These are phyloP conservation scores for Viridothelium virens DNA, from an alignment of 495 filamentous ascomycete genomes.

Conservation along the genomic window DNA sequence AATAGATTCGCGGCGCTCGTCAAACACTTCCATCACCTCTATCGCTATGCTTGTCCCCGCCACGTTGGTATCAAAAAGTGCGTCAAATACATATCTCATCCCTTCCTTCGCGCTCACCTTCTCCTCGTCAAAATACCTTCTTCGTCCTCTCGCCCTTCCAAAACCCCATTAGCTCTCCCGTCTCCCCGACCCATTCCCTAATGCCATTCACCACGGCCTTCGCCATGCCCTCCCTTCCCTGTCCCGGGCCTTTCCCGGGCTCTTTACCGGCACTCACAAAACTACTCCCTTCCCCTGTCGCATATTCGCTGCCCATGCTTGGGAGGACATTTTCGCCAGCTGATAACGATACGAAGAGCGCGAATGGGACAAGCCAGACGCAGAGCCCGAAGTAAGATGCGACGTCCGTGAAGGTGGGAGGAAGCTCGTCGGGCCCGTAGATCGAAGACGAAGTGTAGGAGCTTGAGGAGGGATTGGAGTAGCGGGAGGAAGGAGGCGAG, in stretches of 20 bases:
- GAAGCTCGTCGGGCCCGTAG: conserved; percentile 21
- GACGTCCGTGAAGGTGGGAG: conserved; percentile 88
- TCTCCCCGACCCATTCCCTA: conserved; percentile 63
- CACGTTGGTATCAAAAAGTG: not conserved
- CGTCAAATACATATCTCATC: not conserved
- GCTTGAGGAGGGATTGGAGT: conserved; percentile 37
- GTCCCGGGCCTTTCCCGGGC: conserved; percentile 37
- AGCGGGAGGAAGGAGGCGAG: conserved; percentile 22
- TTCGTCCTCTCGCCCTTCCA: conserved; percentile 48
- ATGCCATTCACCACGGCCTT: conserved; percentile 79
- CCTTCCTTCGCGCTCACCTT: not conserved
- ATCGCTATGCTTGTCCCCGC: not conserved
- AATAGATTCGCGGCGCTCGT: no score
- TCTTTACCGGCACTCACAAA: conserved; percentile 34
- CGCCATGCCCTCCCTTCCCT: conserved; percentile 55
- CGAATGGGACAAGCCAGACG: conserved; percentile 94
- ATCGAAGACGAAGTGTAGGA: conserved; percentile 10
- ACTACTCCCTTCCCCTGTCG: conserved; percentile 47
- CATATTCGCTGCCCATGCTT: conserved; percentile 66
- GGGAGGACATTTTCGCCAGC: conserved; percentile 93
- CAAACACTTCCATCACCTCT: no score
- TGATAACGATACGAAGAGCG: conserved; percentile 85
- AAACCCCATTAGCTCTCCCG: conserved; percentile 63
- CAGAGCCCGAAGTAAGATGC: conserved; percentile 93
- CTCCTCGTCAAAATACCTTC: not conserved